Conservation (phyloP, 208 protist species). For the Leishmania tarentolae region DNA sequence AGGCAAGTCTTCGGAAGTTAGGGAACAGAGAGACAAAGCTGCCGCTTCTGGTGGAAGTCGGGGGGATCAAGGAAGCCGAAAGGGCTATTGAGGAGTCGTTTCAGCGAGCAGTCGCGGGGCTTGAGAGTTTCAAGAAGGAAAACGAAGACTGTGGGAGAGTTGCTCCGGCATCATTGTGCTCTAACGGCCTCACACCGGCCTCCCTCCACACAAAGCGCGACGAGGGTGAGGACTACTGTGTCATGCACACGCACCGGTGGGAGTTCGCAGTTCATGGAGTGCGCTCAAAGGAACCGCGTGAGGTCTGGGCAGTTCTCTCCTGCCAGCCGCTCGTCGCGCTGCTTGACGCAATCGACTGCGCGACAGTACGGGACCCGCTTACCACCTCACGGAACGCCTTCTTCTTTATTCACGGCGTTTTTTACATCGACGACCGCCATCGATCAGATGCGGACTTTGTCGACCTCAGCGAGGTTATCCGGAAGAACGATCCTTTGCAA, state of each 20-base stretch:
- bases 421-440: constrained; percentile 86
- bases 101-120: constrained; percentile 5
- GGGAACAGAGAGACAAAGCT: constrained; percentile 39
- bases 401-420: constrained; percentile 79
- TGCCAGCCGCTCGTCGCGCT: constrained; percentile 74
- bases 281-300: constrained; percentile 37
- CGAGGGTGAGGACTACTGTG: constrained; percentile 63
- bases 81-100: constrained; percentile 37
- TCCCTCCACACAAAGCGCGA: constrained; percentile 42
- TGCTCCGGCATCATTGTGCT: not conserved
- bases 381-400: constrained; percentile 60
- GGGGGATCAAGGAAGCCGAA: constrained; percentile 38
- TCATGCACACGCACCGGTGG: constrained; percentile 78
- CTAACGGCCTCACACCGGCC: constrained; percentile 35
- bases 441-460: constrained; percentile 43
- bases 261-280: constrained; percentile 62
- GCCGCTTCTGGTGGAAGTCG: constrained; percentile 65
- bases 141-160: constrained; percentile 3
- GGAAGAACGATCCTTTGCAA: constrained; percentile 40
- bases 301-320: constrained; percentile 73
- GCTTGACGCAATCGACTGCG: constrained; percentile 73
- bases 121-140: constrained; percentile 34
- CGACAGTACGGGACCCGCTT: constrained; percentile 19
- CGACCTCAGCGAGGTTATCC: constrained; percentile 60
- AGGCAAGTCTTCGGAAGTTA: constrained; percentile 27